Conservation (phyloP, 805 yeast genomes). For the Diddensiella caesifluorescens region DNA sequence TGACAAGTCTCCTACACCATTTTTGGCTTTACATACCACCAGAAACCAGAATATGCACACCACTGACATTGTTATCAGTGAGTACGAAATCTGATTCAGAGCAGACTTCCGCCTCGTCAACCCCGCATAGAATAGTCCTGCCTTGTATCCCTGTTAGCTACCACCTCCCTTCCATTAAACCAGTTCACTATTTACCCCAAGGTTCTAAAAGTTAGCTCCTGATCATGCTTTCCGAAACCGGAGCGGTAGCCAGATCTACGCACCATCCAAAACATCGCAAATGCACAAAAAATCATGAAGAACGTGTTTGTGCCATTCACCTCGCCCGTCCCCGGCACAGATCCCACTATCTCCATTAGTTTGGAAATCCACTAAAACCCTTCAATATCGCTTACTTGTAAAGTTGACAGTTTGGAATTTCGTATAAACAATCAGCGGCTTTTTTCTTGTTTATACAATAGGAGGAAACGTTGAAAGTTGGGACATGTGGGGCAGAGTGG, state of each 20-base stretch:
- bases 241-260: not conserved
- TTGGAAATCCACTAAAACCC: too few species aligned
- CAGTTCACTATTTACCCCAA: too few species aligned
- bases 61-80: constrained; percentile 54
- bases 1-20: not conserved
- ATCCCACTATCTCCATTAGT: too few species aligned
- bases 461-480: too few species aligned
- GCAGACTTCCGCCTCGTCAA: constrained; percentile 63
- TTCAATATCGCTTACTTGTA: too few species aligned
- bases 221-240: not conserved
- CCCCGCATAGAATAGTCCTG: constrained; percentile 62
- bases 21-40: constrained; percentile 11
- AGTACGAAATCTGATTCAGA: constrained; percentile 57
- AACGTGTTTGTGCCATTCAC: constrained; percentile 14
- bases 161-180: too few species aligned
- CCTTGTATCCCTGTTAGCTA: constrained; percentile 19
- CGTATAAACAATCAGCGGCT: too few species aligned
- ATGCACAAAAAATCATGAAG: constrained; percentile 20
- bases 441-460: too few species aligned
- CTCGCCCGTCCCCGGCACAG: constrained; percentile 2
- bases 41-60: constrained; percentile 64
- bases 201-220: too few species aligned
- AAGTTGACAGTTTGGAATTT: too few species aligned
- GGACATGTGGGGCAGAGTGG: too few species aligned
- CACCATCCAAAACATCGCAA: constrained; percentile 24